Base-by-base conservation (phyloP, 805 yeast species). In the Candida tallmaniae region DNA sequence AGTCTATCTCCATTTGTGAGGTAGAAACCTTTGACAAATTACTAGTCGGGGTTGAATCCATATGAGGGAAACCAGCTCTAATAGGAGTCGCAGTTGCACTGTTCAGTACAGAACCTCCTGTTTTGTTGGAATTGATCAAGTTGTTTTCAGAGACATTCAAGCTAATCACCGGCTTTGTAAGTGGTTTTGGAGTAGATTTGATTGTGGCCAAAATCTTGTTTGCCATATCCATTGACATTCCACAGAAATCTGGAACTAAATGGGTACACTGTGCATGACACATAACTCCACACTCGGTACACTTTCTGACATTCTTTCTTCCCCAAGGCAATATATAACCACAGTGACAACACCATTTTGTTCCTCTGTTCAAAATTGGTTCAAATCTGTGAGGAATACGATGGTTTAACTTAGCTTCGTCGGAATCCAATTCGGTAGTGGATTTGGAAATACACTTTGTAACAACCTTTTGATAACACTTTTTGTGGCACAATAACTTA, bases 291-390 rank as follows among this genome's bases (percentile, higher is more conserved):
- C 98, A 93, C 46, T 84, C 93, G 4, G 83, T 67, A 70, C 98
- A 90, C 57, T 87, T 93, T 33, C 96, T 74, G 8, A 89, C 94
- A 48, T 85, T 88, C 58, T 87, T 88, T 51, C 82, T 78, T 34
- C 97, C 96, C 83, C 96, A 82, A 12, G 98, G 97, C 42, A 93
- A 70, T 34, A 93, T 80, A 54, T 87, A 87, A 41, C 99, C 99
- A 73, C 99, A 93, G 57, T 93, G 99, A 50, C 97, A 93, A 64
- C 99, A 93, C 99, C 99, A 93, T 54, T 90, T 89, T 2, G 99
- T 94, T 50, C 96, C 94, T 61, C 88, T 80, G 53, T 93, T 93
- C 12, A 93, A 74, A 18, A 79, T 76, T n/a, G 90, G 89, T 46
- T 85, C 96, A 57, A 90, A 90, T 56, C 96, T 78, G 57, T 93